phyloP scores from a whole-genome alignment of 306 rosid genomes.

The Argentina anserina region DNA sequence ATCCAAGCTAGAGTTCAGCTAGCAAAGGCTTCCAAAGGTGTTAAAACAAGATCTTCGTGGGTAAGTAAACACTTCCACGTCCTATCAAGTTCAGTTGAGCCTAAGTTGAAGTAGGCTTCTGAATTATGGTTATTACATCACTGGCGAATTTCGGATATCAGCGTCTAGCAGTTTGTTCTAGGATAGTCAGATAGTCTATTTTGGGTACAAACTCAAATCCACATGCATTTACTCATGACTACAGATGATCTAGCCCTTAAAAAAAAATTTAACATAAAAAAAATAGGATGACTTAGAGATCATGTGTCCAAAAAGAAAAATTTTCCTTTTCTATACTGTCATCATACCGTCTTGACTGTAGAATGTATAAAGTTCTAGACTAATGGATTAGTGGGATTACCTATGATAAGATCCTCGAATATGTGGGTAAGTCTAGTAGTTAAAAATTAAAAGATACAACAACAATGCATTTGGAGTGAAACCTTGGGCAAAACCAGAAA shows the following conservation, averaged over 20 bases:
- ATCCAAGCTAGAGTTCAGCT: slow-evolving; percentile 51
- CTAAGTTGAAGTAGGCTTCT: background rate
- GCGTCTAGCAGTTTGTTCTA: background rate
- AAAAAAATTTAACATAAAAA: background rate
- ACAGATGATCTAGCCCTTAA: background rate
- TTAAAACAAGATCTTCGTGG: slow-evolving; percentile 55
- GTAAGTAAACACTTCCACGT: slow-evolving; percentile 26
- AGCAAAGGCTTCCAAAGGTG: slow-evolving; percentile 60
- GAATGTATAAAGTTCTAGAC: background rate
- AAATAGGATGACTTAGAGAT: background rate
- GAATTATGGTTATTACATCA: slow-evolving; percentile 10
- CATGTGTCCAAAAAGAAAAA: background rate
- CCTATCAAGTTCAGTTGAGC: slow-evolving; percentile 12
- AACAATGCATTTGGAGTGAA: background rate
- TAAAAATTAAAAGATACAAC: background rate
- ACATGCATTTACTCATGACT: background rate
- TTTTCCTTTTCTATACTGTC: too few relatives aligned
- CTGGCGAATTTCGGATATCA: slow-evolving; percentile 1
- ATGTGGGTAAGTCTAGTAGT: background rate
- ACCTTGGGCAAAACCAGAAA: background rate
- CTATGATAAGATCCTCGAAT: background rate
- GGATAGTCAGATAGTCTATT: background rate
- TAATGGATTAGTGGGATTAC: background rate
- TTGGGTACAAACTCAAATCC: background rate
- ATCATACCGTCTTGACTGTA: background rate